Percentiles rank a stretch among this genome's conserved stretches.
Conservation (phyloP, 1,139 yeast species). For the Sugiyamaella grinbergsii region DNA sequence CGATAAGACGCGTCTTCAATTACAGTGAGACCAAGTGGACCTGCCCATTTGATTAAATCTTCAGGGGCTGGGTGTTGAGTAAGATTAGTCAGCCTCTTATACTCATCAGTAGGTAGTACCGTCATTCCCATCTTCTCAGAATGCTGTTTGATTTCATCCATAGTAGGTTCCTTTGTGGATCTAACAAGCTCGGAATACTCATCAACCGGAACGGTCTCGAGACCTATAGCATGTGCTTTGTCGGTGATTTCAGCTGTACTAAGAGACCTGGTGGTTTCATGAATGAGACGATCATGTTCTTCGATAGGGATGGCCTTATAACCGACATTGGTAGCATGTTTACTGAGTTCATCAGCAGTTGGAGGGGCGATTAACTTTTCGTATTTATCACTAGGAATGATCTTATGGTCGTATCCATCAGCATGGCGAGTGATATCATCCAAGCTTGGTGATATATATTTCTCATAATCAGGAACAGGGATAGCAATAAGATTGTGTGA, state of each 20-base stretch:
- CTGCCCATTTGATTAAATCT: slow-evolving; percentile 28
- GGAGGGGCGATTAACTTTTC: slow-evolving; percentile 31
- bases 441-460: slow-evolving; percentile 24
- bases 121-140: slow-evolving; percentile 42
- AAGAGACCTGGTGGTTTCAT: slow-evolving; percentile 23
- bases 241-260: slow-evolving; percentile 27
- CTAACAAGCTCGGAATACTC: slow-evolving; percentile 34
- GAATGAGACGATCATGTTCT: slow-evolving; percentile 23
- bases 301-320: slow-evolving; percentile 25
- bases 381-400: slow-evolving; percentile 34
- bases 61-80: slow-evolving; percentile 27
- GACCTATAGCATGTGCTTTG: slow-evolving; percentile 30
- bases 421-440: slow-evolving; percentile 29
- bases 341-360: slow-evolving; percentile 32
- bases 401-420: slow-evolving; percentile 34
- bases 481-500: slow-evolving; percentile 31
- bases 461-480: slow-evolving; percentile 29
- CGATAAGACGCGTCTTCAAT: slow-evolving; percentile 30
- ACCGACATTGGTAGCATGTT: slow-evolving; percentile 35
- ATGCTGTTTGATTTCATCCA: slow-evolving; percentile 42
- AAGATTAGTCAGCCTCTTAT: slow-evolving; percentile 22
- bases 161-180: slow-evolving; percentile 26
- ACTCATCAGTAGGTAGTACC: slow-evolving; percentile 31
- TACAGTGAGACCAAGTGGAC: slow-evolving; percentile 29
- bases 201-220: slow-evolving; percentile 29